phyloP scores from a whole-genome alignment of 257 asterid species.

The Primulina eburnea region DNA sequence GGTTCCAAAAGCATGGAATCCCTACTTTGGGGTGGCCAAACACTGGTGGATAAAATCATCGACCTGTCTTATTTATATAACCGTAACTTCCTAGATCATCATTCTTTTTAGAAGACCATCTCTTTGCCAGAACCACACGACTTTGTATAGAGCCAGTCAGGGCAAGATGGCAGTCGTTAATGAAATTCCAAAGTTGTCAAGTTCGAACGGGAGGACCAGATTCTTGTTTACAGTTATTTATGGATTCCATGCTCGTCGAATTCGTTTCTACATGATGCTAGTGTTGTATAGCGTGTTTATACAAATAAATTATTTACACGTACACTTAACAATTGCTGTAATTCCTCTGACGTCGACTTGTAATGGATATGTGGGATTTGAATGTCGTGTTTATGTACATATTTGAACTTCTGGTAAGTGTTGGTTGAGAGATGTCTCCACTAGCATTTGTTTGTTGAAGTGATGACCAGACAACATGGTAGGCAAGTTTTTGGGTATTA shows the following conservation, averaged over 20 bases:
- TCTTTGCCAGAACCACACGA: slow-evolving; percentile 31
- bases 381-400: slow-evolving; percentile 33
- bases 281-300: slow-evolving; percentile 29
- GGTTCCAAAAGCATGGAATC: slow-evolving; percentile 87
- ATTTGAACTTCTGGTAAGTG: slow-evolving; percentile 15
- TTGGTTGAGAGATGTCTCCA: slow-evolving; percentile 9
- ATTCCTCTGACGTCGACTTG: slow-evolving; percentile 8
- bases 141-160: slow-evolving; percentile 48
- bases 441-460: not conserved
- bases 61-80: slow-evolving; percentile 20
- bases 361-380: slow-evolving; percentile 30
- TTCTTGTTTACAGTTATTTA: slow-evolving; percentile 36
- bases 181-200: slow-evolving; percentile 27
- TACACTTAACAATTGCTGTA: slow-evolving; percentile 8
- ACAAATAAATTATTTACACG: slow-evolving; percentile 30
- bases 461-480: not conserved
- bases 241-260: slow-evolving; percentile 24
- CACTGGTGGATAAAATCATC: slow-evolving; percentile 38
- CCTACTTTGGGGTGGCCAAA: slow-evolving; percentile 53
- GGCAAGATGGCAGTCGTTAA: slow-evolving; percentile 29
- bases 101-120: slow-evolving; percentile 37
- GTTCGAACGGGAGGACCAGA: slow-evolving; percentile 28
- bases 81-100: slow-evolving; percentile 23
- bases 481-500: too few relatives aligned
- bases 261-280: slow-evolving; percentile 23